These are phyloP conservation scores for Rutstroemia sydowiana DNA, from an alignment of 2,329 filamentous ascomycete species.

Conservation along the genomic window DNA sequence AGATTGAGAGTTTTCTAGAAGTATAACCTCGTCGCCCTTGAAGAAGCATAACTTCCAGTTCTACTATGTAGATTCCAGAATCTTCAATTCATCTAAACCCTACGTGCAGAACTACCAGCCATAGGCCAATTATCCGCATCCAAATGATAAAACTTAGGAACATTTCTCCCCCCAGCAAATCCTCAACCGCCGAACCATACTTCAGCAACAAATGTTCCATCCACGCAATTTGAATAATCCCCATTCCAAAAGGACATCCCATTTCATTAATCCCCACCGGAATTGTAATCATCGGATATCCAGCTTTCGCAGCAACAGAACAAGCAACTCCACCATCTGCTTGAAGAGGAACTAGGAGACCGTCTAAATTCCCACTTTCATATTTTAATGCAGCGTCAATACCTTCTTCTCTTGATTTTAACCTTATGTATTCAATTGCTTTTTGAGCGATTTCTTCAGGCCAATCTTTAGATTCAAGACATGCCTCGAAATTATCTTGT, in stretches of 20 bases:
- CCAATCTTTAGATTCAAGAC: constrained; percentile 7
- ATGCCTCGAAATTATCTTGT: constrained; percentile 13
- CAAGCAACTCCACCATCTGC: constrained; percentile 55
- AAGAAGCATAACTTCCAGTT: no score
- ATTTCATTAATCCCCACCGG: constrained; percentile 51
- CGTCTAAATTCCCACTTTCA: constrained; percentile 41
- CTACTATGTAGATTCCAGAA: no score
- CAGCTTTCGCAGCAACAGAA: constrained; percentile 59
- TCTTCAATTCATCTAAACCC: no score
- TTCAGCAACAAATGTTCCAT: constrained; percentile 48
- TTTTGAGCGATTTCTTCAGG: constrained; percentile 24
- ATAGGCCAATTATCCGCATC: no score
- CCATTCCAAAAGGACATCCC: constrained; percentile 53
- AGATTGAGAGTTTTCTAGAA: no score
- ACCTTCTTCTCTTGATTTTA: no score
- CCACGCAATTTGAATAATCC: constrained; percentile 52
- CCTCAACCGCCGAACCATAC: constrained; percentile 56
- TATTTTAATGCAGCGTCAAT: constrained; percentile 50
- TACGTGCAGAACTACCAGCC: no score
- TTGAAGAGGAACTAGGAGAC: constrained; percentile 51
- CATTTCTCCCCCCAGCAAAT: constrained; percentile 31
- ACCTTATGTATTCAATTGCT: constrained; percentile 34
- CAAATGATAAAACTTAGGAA: not conserved
- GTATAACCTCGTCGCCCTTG: no score
- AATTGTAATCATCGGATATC: constrained; percentile 63